These are phyloP conservation scores for Lecanosticta acicola DNA, from an alignment of 2,329 filamentous ascomycete species.

Conservation along the genomic window DNA sequence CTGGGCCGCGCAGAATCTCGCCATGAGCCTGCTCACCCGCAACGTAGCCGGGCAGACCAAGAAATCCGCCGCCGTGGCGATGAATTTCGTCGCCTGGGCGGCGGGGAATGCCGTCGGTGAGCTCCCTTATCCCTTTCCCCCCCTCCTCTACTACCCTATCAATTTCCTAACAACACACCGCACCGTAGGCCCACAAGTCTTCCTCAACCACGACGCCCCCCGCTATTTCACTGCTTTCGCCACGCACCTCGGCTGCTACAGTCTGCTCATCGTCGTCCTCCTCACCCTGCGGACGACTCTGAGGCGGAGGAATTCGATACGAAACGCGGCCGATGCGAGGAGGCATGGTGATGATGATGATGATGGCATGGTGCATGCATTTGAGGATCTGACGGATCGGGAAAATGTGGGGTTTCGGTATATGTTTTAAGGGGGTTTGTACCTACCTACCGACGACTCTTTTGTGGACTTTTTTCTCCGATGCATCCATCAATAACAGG, in stretches of 20 bases:
- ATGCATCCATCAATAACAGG: too few relatives aligned
- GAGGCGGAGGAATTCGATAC: conserved; percentile 37
- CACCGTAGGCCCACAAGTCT: conserved; percentile 56
- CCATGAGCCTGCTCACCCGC: conserved; percentile 35
- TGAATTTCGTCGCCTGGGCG: conserved; percentile 66
- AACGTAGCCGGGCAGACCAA: conserved; percentile 71
- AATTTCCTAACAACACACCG: background rate
- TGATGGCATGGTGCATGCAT: conserved; percentile 29
- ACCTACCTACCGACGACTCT: too few relatives aligned
- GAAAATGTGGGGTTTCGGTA: conserved; percentile 20
- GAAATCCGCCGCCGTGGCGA: conserved; percentile 61
- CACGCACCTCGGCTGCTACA: conserved; percentile 65
- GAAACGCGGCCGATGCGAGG: conserved; percentile 30
- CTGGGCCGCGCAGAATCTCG: conserved; percentile 55
- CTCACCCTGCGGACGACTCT: conserved; percentile 39
- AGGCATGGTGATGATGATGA: conserved; percentile 22
- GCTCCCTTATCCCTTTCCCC: conserved; percentile 11
- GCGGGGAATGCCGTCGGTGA: conserved; percentile 61
- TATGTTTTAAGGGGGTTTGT: background rate
- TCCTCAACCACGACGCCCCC: conserved; percentile 55
- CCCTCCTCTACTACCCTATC: background rate
- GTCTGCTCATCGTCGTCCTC: conserved; percentile 43
- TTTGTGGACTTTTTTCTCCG: too few relatives aligned
- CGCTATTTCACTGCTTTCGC: conserved; percentile 65
- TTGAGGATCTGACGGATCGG: conserved; percentile 31